Conservation (phyloP, 2,329 filamentous ascomycete species). For the Diaporthe sp. region DNA sequence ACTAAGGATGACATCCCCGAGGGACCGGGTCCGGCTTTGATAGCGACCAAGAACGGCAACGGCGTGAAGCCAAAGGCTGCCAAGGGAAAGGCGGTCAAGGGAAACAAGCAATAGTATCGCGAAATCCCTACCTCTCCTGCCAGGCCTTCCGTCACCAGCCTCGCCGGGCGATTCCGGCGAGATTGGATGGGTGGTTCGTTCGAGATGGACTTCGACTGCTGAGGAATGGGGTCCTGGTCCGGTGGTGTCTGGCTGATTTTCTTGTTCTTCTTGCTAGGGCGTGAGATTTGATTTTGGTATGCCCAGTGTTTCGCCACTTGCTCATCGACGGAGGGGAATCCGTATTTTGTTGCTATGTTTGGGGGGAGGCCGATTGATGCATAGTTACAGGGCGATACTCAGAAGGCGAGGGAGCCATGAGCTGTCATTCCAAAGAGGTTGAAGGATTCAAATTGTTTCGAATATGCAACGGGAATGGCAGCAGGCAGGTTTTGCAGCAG, state of each 20-base stretch:
- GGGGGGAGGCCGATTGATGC: not conserved
- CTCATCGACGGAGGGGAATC: not conserved
- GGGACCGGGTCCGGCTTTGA: constrained; percentile 39
- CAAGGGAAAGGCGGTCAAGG: constrained; percentile 38
- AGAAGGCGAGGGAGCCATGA: not conserved
- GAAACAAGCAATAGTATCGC: constrained; percentile 40
- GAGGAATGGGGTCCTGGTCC: not conserved
- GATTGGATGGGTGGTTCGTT: constrained; percentile 40
- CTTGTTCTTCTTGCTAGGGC: not conserved
- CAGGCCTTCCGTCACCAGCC: constrained; percentile 23
- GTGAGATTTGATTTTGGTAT: not conserved
- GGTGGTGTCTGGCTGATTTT: not conserved
- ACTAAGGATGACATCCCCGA: constrained; percentile 55
- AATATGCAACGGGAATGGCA: not conserved
- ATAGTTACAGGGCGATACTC: not conserved
- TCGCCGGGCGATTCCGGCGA: constrained; percentile 35
- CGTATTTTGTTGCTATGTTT: constrained; percentile 8
- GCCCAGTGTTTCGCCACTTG: not conserved
- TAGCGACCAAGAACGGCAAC: constrained; percentile 44
- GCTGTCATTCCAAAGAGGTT: not conserved
- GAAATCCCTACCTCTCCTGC: constrained; percentile 27
- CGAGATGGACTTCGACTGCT: constrained; percentile 41
- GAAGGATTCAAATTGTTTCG: constrained; percentile 4
- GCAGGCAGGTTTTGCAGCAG: not conserved
- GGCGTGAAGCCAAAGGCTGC: constrained; percentile 33